Evolutionary conservation across 108 stramenopile species (phyloP), one percentile per base, ranked within the genome.

Genomic region (Pseudonitzschia delicatissima): DNA sequence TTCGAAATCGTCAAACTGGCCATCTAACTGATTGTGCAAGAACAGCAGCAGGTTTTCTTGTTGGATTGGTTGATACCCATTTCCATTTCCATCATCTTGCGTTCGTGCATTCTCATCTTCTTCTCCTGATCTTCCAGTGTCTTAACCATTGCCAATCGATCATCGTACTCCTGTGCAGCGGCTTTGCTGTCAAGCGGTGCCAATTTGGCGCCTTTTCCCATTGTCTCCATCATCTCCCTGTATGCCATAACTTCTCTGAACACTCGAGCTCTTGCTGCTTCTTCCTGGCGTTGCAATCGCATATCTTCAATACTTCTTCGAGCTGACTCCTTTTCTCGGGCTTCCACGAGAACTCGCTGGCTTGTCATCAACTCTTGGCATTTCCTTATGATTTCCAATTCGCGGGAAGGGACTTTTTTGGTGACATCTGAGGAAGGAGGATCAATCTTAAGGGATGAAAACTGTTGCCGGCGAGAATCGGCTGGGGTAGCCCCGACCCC

Each of bases 151-250:
- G 60, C 60, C 17, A 61, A 13, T 21, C 60, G 60, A 61, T 61
- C 60, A 26, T 61, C 60, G 37, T 61, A 61, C 8, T 61, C 60
- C 34, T 61, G 21, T 37, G 60, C 60, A 26, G 60, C 60, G 5
- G 20, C 39, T 40, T 36, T 61, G 39, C 28, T 40, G 13, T 61
- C 37, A 6, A 11, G 25, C 3, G 37, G 35, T 6, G 60, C 60
- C 37, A 61, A 35, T 37, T 61, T 61, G n/a, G 37, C 60, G 11
- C 32, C 39, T 13, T 61, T 37, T 20, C 60, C 60, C 60, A 61
- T 61, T 28, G 23, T 37, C 37, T 61, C 39, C 60, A 61, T 61
- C 60, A 61, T 61, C 26, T 23, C 27, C 27, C 60, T 5, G n/a
- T 61, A 61, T 5, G 35, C 37, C 37, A 40, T 32, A 2, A 61